Percentiles rank a stretch among this genome's conserved stretches.
phyloP scores from a whole-genome alignment of 1,284 basidiomycete species.

The Puccinia hordei region DNA sequence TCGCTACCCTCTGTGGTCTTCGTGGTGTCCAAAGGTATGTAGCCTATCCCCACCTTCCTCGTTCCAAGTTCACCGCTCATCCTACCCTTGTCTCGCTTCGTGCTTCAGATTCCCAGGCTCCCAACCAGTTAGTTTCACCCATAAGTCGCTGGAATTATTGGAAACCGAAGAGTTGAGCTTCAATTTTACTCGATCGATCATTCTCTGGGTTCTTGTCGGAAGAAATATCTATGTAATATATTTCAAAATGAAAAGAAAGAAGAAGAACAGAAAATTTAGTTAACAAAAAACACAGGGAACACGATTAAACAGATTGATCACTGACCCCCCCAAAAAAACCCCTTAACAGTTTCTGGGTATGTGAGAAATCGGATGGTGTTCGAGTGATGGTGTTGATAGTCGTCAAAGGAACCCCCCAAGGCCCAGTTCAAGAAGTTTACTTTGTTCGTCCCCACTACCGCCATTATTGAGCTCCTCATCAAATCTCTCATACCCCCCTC shows the following conservation, averaged over 20 bases:
- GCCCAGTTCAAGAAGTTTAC: constrained; percentile 72
- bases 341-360: constrained; percentile 87
- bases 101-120: constrained; percentile 79
- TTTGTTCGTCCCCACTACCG: constrained; percentile 65
- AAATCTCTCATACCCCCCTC: not conserved
- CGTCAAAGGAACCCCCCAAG: constrained; percentile 62
- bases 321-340: not conserved
- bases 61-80: not conserved
- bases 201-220: not conserved
- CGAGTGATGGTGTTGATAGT: constrained; percentile 84
- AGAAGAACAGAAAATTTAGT: constrained; percentile 25
- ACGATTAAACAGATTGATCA: constrained; percentile 20
- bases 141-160: constrained; percentile 71
- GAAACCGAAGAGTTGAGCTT: constrained; percentile 77
- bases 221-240: no score
- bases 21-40: constrained; percentile 11
- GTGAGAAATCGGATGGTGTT: constrained; percentile 98
- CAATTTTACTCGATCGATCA: not conserved
- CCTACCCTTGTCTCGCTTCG: not conserved
- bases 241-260: constrained; percentile 41
- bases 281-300: no score
- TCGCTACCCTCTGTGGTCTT: constrained; percentile 38
- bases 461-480: not conserved
- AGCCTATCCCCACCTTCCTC: not conserved
- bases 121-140: constrained; percentile 85